A percentile compares a stretch with the other conserved stretches of the same genome.
Conservation (phyloP, 1,284 basidiomycete genomes). For the Coniophora puteana region DNA sequence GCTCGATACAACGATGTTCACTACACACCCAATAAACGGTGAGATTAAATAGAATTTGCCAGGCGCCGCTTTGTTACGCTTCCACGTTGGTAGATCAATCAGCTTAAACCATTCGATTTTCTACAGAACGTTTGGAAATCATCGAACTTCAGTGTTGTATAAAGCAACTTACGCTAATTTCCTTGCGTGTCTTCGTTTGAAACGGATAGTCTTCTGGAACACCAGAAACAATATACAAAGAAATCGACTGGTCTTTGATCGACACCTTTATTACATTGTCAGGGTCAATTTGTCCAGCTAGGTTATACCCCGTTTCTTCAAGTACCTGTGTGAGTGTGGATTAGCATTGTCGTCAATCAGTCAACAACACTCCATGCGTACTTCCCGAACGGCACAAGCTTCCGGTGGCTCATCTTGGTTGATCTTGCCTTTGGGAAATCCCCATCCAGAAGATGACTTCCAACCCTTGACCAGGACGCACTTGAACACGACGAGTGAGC, state of each 20-base stretch:
- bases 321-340: conserved; percentile 60
- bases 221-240: conserved; percentile 88
- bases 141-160: background rate
- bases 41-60: conserved; percentile 95
- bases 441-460: conserved; percentile 96
- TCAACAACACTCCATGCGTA: conserved; percentile 30
- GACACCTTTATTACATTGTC: conserved; percentile 81
- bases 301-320: conserved; percentile 93
- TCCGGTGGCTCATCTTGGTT: conserved; percentile 87
- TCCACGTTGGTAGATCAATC: conserved; percentile 92
- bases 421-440: conserved; percentile 99
- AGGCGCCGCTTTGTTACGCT: conserved; percentile 65
- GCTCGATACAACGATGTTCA: conserved; percentile 7
- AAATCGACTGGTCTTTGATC: conserved; percentile 87
- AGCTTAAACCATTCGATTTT: conserved; percentile 97
- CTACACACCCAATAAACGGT: conserved; percentile 85
- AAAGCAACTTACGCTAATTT: conserved; percentile 83
- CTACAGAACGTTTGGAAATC: conserved; percentile 36
- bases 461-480: conserved; percentile 95
- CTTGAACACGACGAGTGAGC: conserved; percentile 35
- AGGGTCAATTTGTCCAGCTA: conserved; percentile 66
- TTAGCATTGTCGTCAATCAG: background rate
- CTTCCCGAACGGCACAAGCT: conserved; percentile 89
- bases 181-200: conserved; percentile 93
- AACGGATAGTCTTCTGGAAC: conserved; percentile 91